Evolutionary conservation across 2,329 filamentous ascomycete species (phyloP), one percentile per base, ranked within the genome.

Genomic region (Hirsutella thompsonii): DNA sequence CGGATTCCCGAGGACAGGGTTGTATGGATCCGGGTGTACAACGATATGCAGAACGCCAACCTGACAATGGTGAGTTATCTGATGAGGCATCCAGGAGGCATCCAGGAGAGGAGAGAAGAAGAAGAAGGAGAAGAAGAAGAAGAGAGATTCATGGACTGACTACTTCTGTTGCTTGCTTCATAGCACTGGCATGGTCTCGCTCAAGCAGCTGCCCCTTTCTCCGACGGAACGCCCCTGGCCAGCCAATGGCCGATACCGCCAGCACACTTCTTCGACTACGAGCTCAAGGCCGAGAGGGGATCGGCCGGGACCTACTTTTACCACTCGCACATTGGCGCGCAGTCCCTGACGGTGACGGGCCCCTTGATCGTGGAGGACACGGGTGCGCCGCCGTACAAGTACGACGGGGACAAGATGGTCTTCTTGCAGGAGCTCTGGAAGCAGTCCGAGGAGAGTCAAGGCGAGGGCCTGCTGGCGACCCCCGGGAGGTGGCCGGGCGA

Each of bases 221-320:
- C 76, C 1, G 79, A 83, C 47, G 79, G 79, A 4, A 68, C 74
- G 0, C 74, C 77, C 1, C 55, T 64, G 23, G 76, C 72, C 2
- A 68, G 69, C 16, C 78, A 83, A 48, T 83, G 78, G 79, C 76
- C 79, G 0, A 81, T 83, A 30, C 68, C 74, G 0, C 67, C 76
- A 0, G 56, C 62, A 1, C 66, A 74, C 44, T 83, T 73, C 57
- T 83, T 83, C 54, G 79, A 83, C 58, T 83, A 83, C 51, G 76
- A 83, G 50, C 58, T 83, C 3, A 64, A 65, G 14, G 68, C 74
- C 0, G 56, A 69, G 3, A 35, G 53, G 2, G 70, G 68, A 5
- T 68, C 75, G 41, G 69, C 74, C 0, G 79, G 79, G 4, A 76
- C 76, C 0, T 83, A 81, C 51, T 81, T 79, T 52, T 83, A 82